Conservation (phyloP, 2,329 filamentous ascomycete genomes). For the Aspergillus spinulosporus region DNA sequence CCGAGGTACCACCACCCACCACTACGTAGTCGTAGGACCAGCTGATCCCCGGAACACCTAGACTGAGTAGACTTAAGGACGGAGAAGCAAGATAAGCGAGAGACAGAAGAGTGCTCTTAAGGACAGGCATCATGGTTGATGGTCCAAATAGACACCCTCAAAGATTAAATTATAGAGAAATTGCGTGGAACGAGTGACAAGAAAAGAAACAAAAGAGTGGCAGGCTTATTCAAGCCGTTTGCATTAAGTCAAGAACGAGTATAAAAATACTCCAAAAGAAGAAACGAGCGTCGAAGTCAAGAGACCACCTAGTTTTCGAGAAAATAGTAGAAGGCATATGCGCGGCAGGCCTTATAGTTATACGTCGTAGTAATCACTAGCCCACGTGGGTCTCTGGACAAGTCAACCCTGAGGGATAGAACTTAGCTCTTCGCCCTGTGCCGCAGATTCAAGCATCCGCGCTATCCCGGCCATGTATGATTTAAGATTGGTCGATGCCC, state of each 20-base stretch:
- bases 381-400: neutral
- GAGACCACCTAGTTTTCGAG: neutral
- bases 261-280: neutral
- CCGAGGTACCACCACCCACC: conserved; percentile 7
- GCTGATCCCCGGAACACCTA: conserved; percentile 1
- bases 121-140: neutral
- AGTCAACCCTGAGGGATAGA: neutral
- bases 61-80: neutral
- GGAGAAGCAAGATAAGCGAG: conserved; percentile 1
- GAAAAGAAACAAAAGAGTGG: neutral
- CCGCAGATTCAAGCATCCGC: neutral
- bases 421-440: neutral
- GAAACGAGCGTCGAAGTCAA: neutral
- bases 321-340: neutral
- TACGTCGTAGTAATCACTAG: neutral
- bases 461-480: neutral
- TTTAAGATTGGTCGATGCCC: neutral
- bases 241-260: neutral
- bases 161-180: neutral
- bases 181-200: neutral
- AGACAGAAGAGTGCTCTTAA: conserved; percentile 1
- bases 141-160: neutral
- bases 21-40: conserved; percentile 9
- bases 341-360: neutral
- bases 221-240: neutral